Evolutionary conservation across 768 basidiomycete genomes (phyloP).

Genomic region (Dictyophora rubrovolvata): DNA sequence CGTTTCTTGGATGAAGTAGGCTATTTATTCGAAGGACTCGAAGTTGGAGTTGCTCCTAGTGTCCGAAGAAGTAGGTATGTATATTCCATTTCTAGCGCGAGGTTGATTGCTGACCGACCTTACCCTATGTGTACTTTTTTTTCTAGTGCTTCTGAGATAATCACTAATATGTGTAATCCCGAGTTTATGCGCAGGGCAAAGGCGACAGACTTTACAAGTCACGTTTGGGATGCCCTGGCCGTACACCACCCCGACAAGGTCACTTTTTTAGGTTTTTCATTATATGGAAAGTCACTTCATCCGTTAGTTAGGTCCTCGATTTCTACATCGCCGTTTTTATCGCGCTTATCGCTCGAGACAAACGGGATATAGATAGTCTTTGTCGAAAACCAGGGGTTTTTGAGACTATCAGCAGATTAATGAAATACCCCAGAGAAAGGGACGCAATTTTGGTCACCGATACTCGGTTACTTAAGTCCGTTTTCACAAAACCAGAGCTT

Average conservation of each 20-base stretch:
- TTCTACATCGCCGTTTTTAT: slow-evolving; percentile 51
- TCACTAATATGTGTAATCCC: slow-evolving; percentile 57
- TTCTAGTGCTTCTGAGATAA: slow-evolving; percentile 63
- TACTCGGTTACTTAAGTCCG: slow-evolving; percentile 38
- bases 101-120: background rate
- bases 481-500: slow-evolving; percentile 50
- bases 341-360: slow-evolving; percentile 52
- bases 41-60: slow-evolving; percentile 33
- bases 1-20: slow-evolving; percentile 78
- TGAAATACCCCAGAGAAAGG: slow-evolving; percentile 9
- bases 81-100: background rate
- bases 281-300: background rate
- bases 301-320: slow-evolving; percentile 45
- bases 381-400: slow-evolving; percentile 26
- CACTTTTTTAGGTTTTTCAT: background rate
- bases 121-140: background rate
- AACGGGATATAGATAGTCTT: slow-evolving; percentile 44
- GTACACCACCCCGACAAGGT: slow-evolving; percentile 54
- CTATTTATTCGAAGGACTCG: slow-evolving; percentile 76
- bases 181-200: slow-evolving; percentile 77
- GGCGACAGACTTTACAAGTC: slow-evolving; percentile 59
- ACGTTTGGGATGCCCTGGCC: slow-evolving; percentile 60
- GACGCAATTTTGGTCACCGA: slow-evolving; percentile 23
- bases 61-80: slow-evolving; percentile 60
- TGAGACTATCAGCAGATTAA: slow-evolving; percentile 17